Evolutionary conservation across 768 basidiomycete genomes (phyloP).

Genomic region (Vararia minispora): DNA sequence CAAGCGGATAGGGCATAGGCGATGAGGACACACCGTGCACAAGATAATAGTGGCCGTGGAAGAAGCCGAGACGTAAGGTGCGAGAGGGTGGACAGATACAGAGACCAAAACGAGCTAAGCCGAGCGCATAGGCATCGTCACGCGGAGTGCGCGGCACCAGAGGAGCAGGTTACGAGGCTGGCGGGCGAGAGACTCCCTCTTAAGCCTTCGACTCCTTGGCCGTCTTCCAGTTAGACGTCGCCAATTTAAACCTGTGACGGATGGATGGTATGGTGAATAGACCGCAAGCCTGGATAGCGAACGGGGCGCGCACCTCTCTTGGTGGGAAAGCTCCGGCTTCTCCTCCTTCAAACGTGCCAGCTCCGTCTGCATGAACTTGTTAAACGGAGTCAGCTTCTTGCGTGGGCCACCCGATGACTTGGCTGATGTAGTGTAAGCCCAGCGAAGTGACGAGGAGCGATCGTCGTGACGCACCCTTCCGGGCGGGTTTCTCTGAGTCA

Average conservation of each 20-base stretch:
- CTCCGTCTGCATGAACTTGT: slow-evolving; percentile 73
- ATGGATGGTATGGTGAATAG: slow-evolving; percentile 9
- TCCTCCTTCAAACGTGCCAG: slow-evolving; percentile 70
- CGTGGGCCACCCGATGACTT: slow-evolving; percentile 43
- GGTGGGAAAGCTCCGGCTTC: slow-evolving; percentile 61
- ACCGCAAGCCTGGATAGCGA: neutral
- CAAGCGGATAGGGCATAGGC: too few species aligned
- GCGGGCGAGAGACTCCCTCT: too few species aligned
- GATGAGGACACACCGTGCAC: too few species aligned
- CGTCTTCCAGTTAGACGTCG: slow-evolving; percentile 70
- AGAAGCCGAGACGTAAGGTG: too few species aligned
- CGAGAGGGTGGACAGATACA: too few species aligned
- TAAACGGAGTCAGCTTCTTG: slow-evolving; percentile 62
- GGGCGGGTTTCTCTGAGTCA: slow-evolving; percentile 13
- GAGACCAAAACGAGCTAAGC: too few species aligned
- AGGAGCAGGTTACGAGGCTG: too few species aligned
- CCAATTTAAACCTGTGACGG: slow-evolving; percentile 52
- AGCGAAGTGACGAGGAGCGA: neutral
- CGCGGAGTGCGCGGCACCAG: too few species aligned
- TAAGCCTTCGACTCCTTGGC: slow-evolving; percentile 46
- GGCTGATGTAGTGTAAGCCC: slow-evolving; percentile 22
- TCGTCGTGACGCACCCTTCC: slow-evolving; percentile 8
- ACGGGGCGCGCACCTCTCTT: slow-evolving; percentile 45
- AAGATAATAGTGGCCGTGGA: too few species aligned
- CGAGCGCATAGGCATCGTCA: too few species aligned